Evolutionary conservation across 495 filamentous ascomycete species (phyloP).

Genomic region (Hypoxylon lienhwacheense): DNA sequence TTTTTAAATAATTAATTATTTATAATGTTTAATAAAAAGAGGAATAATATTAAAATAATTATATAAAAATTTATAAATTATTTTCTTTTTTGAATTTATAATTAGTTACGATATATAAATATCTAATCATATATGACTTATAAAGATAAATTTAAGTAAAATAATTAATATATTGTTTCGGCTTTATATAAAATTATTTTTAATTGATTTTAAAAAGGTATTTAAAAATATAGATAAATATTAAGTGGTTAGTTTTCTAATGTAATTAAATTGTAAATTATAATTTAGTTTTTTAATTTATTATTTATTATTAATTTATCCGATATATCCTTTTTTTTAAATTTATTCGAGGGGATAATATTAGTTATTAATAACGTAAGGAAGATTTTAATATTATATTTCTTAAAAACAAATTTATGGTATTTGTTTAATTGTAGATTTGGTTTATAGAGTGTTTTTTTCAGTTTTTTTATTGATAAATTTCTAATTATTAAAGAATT

Average conservation of each 20-base stretch:
- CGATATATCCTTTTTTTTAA: not conserved
- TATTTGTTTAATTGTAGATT: not conserved
- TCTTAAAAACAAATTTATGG: not conserved
- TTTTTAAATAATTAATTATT: not conserved
- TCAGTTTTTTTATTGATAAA: not conserved
- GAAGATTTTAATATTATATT: no score
- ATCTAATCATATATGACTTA: not conserved
- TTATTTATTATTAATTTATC: not conserved
- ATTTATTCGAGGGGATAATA: not conserved
- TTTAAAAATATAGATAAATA: not conserved
- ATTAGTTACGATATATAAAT: not conserved
- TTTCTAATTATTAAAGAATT: not conserved
- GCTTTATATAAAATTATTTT: not conserved
- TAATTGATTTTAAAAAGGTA: not conserved
- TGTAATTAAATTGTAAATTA: not conserved
- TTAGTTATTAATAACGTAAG: no score
- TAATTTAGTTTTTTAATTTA: not conserved
- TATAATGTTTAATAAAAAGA: not conserved
- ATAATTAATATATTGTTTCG: not conserved
- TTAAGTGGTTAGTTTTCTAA: not conserved
- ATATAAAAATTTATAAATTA: not conserved
- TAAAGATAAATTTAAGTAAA: not conserved
- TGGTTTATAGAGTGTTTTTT: not conserved
- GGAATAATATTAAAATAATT: not conserved
- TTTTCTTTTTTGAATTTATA: not conserved